These are phyloP conservation scores for Phaeosphaeriaceae sp. DNA, from an alignment of 2,329 filamentous ascomycete genomes.

Conservation along the genomic window DNA sequence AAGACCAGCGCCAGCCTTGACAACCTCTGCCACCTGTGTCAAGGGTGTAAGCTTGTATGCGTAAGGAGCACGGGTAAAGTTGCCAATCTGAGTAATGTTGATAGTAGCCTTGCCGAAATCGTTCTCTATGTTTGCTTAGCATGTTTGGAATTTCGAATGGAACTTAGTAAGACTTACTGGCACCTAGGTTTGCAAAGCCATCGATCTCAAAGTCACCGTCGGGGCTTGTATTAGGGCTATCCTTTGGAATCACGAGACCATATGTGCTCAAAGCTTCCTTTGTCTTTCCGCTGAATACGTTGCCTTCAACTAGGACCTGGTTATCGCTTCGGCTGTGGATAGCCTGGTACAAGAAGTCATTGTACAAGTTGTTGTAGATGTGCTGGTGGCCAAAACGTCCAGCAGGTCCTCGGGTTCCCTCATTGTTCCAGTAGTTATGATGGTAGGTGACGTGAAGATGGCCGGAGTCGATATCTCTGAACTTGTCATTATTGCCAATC, in stretches of 20 bases:
- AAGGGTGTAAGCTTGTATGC: conserved; percentile 57
- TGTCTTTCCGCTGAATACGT: conserved; percentile 57
- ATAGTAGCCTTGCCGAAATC: conserved; percentile 57
- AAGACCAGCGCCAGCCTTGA: conserved; percentile 55
- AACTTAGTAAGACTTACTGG: conserved; percentile 49
- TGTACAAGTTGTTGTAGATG: conserved; percentile 61
- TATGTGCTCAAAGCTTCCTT: conserved; percentile 60
- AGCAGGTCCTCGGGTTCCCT: conserved; percentile 68
- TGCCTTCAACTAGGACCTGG: conserved; percentile 54
- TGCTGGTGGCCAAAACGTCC: conserved; percentile 72
- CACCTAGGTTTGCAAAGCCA: conserved; percentile 61
- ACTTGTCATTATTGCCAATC: conserved; percentile 65
- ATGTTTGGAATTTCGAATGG: not conserved
- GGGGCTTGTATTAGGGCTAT: conserved; percentile 60
- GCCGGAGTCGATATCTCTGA: conserved; percentile 64
- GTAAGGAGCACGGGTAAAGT: conserved; percentile 58
- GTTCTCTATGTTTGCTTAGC: conserved; percentile 41
- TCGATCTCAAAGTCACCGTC: conserved; percentile 63
- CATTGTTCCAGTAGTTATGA: conserved; percentile 70
- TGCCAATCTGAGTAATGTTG: conserved; percentile 61
- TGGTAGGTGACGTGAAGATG: conserved; percentile 69
- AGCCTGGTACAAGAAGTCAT: conserved; percentile 47
- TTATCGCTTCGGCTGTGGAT: conserved; percentile 55
- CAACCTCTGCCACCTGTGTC: conserved; percentile 49
- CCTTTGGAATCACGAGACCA: conserved; percentile 61